A percentile compares a stretch with the other conserved stretches of the same genome.
phyloP scores from a whole-genome alignment of 2,329 filamentous ascomycete species.

The Xylaria digitata region DNA sequence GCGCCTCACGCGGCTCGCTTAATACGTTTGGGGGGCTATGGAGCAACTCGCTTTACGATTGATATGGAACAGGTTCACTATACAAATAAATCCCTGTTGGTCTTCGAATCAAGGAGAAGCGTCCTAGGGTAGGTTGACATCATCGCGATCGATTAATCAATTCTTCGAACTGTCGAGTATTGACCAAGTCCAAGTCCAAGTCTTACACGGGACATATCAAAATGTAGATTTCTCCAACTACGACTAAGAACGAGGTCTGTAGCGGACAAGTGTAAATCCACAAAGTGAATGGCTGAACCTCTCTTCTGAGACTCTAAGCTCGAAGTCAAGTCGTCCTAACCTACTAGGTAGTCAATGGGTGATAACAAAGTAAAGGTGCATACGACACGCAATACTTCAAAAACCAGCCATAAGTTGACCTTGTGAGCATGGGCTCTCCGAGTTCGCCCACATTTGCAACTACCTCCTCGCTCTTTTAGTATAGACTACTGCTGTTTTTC shows the following conservation, averaged over 20 bases:
- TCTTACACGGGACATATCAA: not conserved
- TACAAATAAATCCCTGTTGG: not conserved
- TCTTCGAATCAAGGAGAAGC: not conserved
- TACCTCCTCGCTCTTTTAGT: constrained; percentile 32
- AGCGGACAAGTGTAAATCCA: not conserved
- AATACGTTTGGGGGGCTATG: not conserved
- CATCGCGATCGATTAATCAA: constrained; percentile 4
- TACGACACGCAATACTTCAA: not conserved
- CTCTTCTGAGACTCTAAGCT: not conserved
- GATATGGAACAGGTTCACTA: not conserved
- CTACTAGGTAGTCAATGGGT: not conserved
- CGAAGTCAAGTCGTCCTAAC: not conserved
- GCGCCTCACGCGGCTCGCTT: constrained; percentile 29
- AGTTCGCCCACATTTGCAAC: constrained; percentile 29
- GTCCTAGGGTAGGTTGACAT: not conserved
- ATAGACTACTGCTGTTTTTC: constrained; percentile 25
- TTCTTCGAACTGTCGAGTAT: not conserved
- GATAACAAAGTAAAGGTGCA: not conserved
- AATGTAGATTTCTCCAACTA: not conserved
- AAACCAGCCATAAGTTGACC: not conserved
- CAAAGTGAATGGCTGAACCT: not conserved
- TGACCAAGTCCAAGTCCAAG: not conserved
- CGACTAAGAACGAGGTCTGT: not conserved
- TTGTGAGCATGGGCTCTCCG: constrained; percentile 22
- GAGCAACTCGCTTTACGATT: not conserved